Conservation (phyloP, 371 early-diverging fungal species). For the Conidiobolus incongruus region DNA sequence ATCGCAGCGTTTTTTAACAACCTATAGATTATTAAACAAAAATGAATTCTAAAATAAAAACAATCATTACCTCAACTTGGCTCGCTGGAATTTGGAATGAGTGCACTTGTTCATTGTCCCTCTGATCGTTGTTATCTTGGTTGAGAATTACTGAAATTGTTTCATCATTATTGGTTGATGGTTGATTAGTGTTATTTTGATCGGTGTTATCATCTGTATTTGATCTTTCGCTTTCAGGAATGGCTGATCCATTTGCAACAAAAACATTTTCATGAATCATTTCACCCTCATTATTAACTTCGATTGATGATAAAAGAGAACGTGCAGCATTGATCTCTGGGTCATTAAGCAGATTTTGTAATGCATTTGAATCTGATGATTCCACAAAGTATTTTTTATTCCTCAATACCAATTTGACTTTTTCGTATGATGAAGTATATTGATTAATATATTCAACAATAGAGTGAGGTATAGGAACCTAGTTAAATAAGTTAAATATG, state of each 20-base stretch:
- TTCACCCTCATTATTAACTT: constrained; percentile 7
- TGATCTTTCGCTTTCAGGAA: constrained; percentile 2
- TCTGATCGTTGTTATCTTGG: too few species aligned
- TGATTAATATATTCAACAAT: constrained; percentile 68
- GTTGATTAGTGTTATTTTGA: too few species aligned
- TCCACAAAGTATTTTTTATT: constrained; percentile 87
- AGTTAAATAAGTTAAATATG: neutral
- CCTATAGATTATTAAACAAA: neutral
- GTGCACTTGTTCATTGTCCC: constrained; percentile 43
- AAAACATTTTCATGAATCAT: constrained; percentile 19
- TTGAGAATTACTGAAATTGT: too few species aligned
- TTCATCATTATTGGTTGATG: too few species aligned
- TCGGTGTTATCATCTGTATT: too few species aligned
- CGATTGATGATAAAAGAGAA: constrained; percentile 16
- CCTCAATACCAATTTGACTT: constrained; percentile 93
- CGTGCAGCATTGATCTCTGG: constrained; percentile 44
- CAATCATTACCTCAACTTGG: constrained; percentile 40
- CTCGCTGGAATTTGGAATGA: constrained; percentile 71
- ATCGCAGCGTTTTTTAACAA: constrained; percentile 83
- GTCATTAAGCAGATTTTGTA: constrained; percentile 72
- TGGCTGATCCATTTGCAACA: constrained; percentile 15
- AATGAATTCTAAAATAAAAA: neutral
- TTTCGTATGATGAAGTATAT: constrained; percentile 89
- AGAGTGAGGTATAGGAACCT: constrained; percentile 54
- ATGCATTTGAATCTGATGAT: constrained; percentile 62